phyloP scores from a whole-genome alignment of 2,329 filamentous ascomycete genomes.

The Verticillium klebahnii region DNA sequence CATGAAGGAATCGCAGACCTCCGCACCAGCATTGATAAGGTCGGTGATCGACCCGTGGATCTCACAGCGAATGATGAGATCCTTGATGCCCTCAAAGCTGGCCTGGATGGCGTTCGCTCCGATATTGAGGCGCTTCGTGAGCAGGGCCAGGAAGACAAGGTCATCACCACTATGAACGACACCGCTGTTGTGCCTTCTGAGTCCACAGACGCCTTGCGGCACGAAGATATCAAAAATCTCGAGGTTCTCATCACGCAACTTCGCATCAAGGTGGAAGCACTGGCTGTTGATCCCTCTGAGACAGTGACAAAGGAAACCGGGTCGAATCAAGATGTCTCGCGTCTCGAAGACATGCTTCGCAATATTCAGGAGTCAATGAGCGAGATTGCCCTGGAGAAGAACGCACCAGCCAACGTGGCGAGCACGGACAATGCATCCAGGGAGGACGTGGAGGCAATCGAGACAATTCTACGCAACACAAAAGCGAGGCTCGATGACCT shows the following conservation, averaged over 20 bases:
- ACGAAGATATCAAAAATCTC: conserved; percentile 77
- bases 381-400: not conserved
- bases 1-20: conserved; percentile 82
- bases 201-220: conserved; percentile 50
- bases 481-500: conserved; percentile 82
- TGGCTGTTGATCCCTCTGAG: conserved; percentile 34
- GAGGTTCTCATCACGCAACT: conserved; percentile 80
- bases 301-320: conserved; percentile 9
- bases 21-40: conserved; percentile 69
- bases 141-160: conserved; percentile 37
- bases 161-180: conserved; percentile 49
- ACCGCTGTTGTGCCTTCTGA: conserved; percentile 47
- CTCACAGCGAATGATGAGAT: conserved; percentile 86
- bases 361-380: conserved; percentile 46
- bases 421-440: conserved; percentile 55
- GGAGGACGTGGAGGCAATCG: conserved; percentile 86
- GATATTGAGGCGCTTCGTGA: conserved; percentile 79
- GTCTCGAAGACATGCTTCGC: conserved; percentile 44
- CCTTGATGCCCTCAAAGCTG: conserved; percentile 79
- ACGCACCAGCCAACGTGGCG: conserved; percentile 12
- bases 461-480: conserved; percentile 83
- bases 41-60: conserved; percentile 75
- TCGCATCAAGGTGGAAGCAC: conserved; percentile 75
- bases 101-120: conserved; percentile 66
- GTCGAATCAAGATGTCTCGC: conserved; percentile 38